Base-by-base conservation (phyloP, 2,329 filamentous ascomycete genomes). In the Cytospora piceae region DNA sequence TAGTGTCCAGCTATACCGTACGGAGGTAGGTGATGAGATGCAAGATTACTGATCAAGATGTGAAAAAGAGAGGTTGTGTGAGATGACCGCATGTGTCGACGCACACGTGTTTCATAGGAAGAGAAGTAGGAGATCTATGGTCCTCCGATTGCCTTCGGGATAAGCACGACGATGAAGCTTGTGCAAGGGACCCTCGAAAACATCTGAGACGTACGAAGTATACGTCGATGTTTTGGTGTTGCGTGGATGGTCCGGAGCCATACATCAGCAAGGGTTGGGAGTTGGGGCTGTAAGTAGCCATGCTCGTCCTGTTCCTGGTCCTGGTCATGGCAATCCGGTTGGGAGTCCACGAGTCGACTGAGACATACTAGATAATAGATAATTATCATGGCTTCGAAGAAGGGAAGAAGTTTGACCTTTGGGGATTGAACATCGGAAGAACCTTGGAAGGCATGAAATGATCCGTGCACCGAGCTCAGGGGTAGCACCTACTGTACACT, bases 1-100 rank as follows among this genome's bases (percentile, higher is more conserved):
- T 24, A 39, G n/a, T 27, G 31, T n/a, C 34, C 17, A 12, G 11
- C 29, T 24, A 15, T 31, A 8, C 34, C 46, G n/a, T 55, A 32
- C 29, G 6, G 39, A 17, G 39, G 39, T 42, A n/a, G 39, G 39
- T 9, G 39, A 42, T 42, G 39, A 42, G 39, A 58, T 56, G 63
- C 60, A 52, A 49, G 63, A 66, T 59, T 49, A 34, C 14, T 58
- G 65, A 61, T 55, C 57, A 39, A 55, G 62, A 52, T 52, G 24
- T 24, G n/a, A 52, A 53, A 42, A 39, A 32, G 49, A 37, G 20
- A 39, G 24, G 22, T 24, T 17, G 31, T 29, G 32, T 52, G 46
- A 24, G 46, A 31, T 51, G 31, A 42, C 63, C 51, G 42, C 55
- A 63, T 60, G 5, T 34, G 15, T 57, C 52, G 54, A 55, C 53